Evolutionary conservation across 495 filamentous ascomycete species (phyloP).

Genomic region (Pseudevernia furfuracea): DNA sequence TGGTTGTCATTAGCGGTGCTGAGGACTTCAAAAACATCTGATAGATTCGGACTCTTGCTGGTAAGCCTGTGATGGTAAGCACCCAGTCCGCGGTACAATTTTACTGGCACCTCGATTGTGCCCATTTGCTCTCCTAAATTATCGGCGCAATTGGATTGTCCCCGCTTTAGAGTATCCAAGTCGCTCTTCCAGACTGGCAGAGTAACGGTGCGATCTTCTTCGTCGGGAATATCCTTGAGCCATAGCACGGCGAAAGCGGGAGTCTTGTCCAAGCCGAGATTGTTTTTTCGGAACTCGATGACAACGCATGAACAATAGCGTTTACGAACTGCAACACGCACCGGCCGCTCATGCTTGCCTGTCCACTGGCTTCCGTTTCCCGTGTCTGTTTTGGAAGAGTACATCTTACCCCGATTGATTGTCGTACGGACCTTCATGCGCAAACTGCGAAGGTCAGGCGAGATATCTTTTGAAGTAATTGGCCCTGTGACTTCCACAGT

Average conservation of each 20-base stretch:
- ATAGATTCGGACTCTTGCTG: constrained; percentile 41
- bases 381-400: constrained; percentile 33
- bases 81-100: constrained; percentile 51
- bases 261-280: constrained; percentile 44
- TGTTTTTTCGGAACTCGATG: constrained; percentile 52
- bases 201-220: constrained; percentile 46
- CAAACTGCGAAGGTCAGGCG: constrained; percentile 36
- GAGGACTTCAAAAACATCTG: constrained; percentile 55
- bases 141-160: constrained; percentile 28
- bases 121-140: constrained; percentile 42
- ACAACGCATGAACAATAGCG: constrained; percentile 52
- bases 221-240: constrained; percentile 58
- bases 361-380: constrained; percentile 28
- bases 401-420: constrained; percentile 47
- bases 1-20: constrained; percentile 47
- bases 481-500: constrained; percentile 48
- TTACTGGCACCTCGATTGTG: constrained; percentile 45
- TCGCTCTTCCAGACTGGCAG: constrained; percentile 51
- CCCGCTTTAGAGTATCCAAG: constrained; percentile 39
- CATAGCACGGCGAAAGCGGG: constrained; percentile 57
- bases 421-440: constrained; percentile 51
- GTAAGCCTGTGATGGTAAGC: constrained; percentile 49
- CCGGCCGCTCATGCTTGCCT: constrained; percentile 33
- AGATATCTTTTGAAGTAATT: constrained; percentile 33
- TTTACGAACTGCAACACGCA: constrained; percentile 51